Base-by-base conservation (phyloP, 2,329 filamentous ascomycete genomes). In the Phyllosticta citribraziliensis region DNA sequence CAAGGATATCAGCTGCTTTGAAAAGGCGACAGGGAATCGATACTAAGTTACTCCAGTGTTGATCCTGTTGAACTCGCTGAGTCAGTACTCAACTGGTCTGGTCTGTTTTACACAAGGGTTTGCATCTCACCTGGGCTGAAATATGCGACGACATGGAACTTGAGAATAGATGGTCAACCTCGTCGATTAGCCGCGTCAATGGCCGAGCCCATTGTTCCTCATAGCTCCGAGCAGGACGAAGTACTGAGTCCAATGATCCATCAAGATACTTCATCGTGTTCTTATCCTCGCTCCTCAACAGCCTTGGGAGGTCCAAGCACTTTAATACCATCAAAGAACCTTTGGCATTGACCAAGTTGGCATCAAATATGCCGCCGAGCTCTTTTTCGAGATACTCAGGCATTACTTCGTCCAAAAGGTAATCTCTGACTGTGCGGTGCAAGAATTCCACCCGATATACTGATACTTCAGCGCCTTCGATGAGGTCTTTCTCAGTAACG, bases 341-440 rank as follows among this genome's bases (percentile, higher is more conserved):
- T 5, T 40, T 11, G 5, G 10, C 10, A 35, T 10, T 3, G 6
- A 35, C 14, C 33, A 3, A 1, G 14, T 17, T 3, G 10, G 10
- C 33, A 10, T 35, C 33, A 10, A 35, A 35, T 1, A 10, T 12
- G 33, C 12, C 12, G 3, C 33, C 33, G 12, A 35, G 33, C 12
- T 35, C 33, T 12, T 35, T 35, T 17, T 35, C 33, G 10, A 35
- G 33, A 35, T 35, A 10, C 5, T 24, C 17, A 8, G 50, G 50
- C 50, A 52, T 52, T 11, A 24, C 4, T 24, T 17, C 14, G 5
- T 20, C n/a, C n/a, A 62, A 12, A 22, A 64, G 25, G 35, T 35
- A 62, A 50, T 62, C 60, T 40, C 58, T 62, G 24, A 62, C 60
- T 17, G 63, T 62, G 5, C 53, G 60, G 58, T 64, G 63, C 5